Evolutionary conservation across 352 stramenopile species (phyloP), one percentile per base, ranked within the genome.

Genomic region (Globisporangium spiculum): DNA sequence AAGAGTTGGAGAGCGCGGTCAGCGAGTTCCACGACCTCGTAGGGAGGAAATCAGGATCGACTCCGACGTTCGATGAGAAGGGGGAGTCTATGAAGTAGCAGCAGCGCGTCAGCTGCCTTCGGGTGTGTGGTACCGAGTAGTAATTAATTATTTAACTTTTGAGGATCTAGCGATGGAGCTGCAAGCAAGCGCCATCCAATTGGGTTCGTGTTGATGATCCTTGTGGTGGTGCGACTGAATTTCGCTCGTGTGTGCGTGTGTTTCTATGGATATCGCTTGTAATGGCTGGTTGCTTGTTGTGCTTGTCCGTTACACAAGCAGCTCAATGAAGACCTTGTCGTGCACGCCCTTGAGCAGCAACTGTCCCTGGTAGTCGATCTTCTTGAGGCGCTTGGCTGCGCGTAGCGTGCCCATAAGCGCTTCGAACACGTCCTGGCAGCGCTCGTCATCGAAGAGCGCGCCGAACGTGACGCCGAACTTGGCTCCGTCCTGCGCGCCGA

Each of bases 391-490:
- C 69, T 92, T 92, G 59, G 88, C 88, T 46, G 83, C 81, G 63
- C 88, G 88, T 26, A 96, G 79, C 66, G 88, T 96, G 66, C 88
- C 88, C 70, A 96, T 90, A 57, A 96, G 75, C 24, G 88, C 87
- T 68, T 95, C 83, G 26, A 90, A 91, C 27, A 91, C 72, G 56
- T 96, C 79, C 60, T 90, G 80, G 52, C 89, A 90, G 58, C 86
- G 76, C 68, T 93, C 84, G 71, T 96, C 88, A 66, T 92, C 84
- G 70, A 96, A 96, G 57, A 96, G 75, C 62, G 78, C 77, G 26
- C 88, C 88, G 73, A 96, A 96, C 7, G 72, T 78, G 22, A 94
- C 84, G 57, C 77, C 78, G n/a, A 89, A 87, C 63, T 71, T 71
- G 66, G 73, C 74, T 16, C 71, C 75, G 22, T 85, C 71, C 65